These are phyloP conservation scores for Apiospora aurea DNA, from an alignment of 2,329 filamentous ascomycete species.

Conservation along the genomic window DNA sequence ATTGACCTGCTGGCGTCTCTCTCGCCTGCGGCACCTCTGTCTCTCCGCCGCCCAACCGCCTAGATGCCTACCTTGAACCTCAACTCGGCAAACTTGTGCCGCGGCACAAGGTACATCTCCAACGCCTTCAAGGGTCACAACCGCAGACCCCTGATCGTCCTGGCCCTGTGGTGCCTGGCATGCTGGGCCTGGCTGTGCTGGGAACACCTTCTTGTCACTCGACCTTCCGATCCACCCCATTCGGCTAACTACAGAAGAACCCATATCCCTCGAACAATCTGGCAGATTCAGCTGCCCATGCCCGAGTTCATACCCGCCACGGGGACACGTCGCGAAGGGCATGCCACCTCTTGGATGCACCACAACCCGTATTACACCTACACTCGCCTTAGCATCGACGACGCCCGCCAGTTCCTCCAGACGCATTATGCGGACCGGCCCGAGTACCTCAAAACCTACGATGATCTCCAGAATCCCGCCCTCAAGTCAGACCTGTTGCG, in stretches of 20 bases:
- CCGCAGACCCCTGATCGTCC: background rate
- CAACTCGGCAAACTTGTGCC: background rate
- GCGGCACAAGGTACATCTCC: background rate
- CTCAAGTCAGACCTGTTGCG: slow-evolving; percentile 62
- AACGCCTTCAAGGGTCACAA: background rate
- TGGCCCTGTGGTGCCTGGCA: background rate
- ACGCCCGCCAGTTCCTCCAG: background rate
- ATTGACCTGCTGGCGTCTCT: background rate
- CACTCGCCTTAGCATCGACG: background rate
- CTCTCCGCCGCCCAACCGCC: no score
- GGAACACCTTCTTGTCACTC: background rate
- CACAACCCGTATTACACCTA: background rate
- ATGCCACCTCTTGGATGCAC: background rate
- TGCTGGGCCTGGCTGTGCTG: background rate
- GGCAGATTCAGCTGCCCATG: background rate
- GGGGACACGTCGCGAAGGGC: background rate
- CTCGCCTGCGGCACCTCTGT: background rate
- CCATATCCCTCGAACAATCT: background rate
- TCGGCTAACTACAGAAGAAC: background rate
- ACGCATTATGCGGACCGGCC: background rate
- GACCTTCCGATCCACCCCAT: background rate
- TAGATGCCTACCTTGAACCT: background rate
- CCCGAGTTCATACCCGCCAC: background rate
- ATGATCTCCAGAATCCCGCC: slow-evolving; percentile 37
- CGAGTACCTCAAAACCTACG: slow-evolving; percentile 25